phyloP scores from a whole-genome alignment of 257 asterid genomes.

The Perilla frutescens region DNA sequence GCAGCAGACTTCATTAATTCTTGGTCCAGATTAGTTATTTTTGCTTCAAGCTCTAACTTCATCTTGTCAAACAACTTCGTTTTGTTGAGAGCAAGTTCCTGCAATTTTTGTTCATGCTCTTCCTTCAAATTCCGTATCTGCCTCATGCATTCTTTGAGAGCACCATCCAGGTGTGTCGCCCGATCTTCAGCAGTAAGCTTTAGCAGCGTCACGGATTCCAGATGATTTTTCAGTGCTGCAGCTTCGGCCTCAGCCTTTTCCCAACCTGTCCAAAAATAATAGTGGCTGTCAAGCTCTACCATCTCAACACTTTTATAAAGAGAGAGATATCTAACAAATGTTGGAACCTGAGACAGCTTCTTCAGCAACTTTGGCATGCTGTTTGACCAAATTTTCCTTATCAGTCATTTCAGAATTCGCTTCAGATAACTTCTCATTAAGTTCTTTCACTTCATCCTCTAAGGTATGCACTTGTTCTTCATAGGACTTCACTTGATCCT shows the following conservation, averaged over 20 bases:
- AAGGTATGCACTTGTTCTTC: conserved; percentile 71
- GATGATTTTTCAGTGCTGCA: conserved; percentile 75
- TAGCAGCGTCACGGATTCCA: conserved; percentile 89
- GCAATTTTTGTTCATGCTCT: conserved; percentile 78
- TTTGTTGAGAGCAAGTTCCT: conserved; percentile 69
- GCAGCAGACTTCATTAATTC: conserved; percentile 79
- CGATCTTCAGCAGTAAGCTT: conserved; percentile 96
- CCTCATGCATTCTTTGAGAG: conserved; percentile 96
- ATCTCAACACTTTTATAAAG: conserved; percentile 1
- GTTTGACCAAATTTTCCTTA: conserved; percentile 88
- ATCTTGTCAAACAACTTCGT: conserved; percentile 76
- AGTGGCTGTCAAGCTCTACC: conserved; percentile 29
- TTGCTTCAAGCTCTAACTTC: conserved; percentile 79
- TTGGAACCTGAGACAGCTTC: conserved; percentile 95
- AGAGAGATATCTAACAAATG: neutral
- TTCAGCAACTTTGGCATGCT: conserved; percentile 97
- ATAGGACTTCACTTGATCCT: conserved; percentile 79
- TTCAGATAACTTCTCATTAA: conserved; percentile 79
- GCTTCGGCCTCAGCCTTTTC: conserved; percentile 99
- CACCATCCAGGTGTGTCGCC: conserved; percentile 89
- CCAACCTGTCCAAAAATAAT: conserved; percentile 75
- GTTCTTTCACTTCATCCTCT: conserved; percentile 75
- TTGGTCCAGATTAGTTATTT: conserved; percentile 68
- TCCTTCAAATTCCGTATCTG: conserved; percentile 88
- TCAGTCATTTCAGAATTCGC: conserved; percentile 72